These are phyloP conservation scores for Vitis amurensis DNA, from an alignment of 164 flowering plant genomes.

Conservation along the genomic window DNA sequence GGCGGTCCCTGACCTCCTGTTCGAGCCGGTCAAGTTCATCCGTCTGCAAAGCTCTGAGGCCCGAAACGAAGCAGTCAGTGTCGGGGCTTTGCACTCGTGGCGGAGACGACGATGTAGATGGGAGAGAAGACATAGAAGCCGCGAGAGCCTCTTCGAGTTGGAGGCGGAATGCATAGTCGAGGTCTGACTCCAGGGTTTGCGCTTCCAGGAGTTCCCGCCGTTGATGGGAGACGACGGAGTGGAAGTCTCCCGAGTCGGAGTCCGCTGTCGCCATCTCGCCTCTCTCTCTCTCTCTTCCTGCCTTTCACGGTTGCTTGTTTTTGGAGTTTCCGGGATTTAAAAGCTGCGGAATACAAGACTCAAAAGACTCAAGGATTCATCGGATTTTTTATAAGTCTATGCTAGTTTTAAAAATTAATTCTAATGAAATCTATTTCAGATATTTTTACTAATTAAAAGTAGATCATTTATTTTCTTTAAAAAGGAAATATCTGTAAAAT, in stretches of 20 bases:
- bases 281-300: background rate
- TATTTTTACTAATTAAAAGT: too few species aligned
- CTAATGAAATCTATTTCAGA: too few species aligned
- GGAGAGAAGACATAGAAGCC: constrained; percentile 40
- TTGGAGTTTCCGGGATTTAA: too few species aligned
- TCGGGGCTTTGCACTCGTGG: background rate
- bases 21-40: constrained; percentile 33
- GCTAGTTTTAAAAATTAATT: too few species aligned
- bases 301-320: too few species aligned
- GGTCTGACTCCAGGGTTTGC: constrained; percentile 41
- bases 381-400: too few species aligned
- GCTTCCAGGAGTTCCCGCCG: constrained; percentile 37
- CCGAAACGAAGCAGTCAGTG: constrained; percentile 9
- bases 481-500: too few species aligned
- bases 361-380: too few species aligned
- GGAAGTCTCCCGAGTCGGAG: constrained; percentile 11
- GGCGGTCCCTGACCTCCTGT: constrained; percentile 37
- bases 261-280: too few species aligned
- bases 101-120: constrained; percentile 34
- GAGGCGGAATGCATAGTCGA: constrained; percentile 54
- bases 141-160: constrained; percentile 63
- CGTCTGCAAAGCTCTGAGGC: constrained; percentile 23
- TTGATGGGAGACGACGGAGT: constrained; percentile 24
- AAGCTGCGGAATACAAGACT: too few species aligned
- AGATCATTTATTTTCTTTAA: too few species aligned